Evolutionary conservation across 73 alveolate genomes (phyloP), one percentile per base, ranked within the genome.

Genomic region (Paramecium sexaurelia): DNA sequence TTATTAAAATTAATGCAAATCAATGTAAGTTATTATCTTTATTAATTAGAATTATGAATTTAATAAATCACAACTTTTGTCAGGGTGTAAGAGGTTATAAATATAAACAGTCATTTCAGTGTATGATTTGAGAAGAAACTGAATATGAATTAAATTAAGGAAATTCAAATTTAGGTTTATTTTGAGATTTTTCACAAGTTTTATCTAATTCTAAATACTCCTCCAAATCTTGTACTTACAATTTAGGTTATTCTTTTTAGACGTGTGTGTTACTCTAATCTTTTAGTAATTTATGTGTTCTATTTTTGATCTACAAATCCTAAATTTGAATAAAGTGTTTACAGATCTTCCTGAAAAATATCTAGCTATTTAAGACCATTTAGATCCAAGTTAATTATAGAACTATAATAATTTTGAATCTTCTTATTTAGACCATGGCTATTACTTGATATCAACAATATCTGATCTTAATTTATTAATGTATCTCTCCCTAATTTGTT

Each of bases 401-500:
- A 61, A 61, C 26, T 61, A 6, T 11, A 61, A 29, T 29, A 61
- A 13, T 61, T 61, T 61, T 61, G 20, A 15, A 61, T 61, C 83
- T n/a, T 61, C 83, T 24, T 24, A 61, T 10, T 61, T 2, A 61
- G 83, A 29, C 83, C 83, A 61, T 61, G 83, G 83, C 26, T 61
- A 29, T 61, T 61, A 6, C 26, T 61, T 32, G 26, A 61, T 27
- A 51, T 51, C 67, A 17, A 51, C 13, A 51, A 51, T 51, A 61
- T 61, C 83, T 26, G 47, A 61, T 15, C 83, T 26, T 27, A 98
- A 87, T 85, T 97, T 98, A 83, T 98, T 98, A 84, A 97, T 98
- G 97, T 99, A 98, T 71, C 99, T 96, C 93, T 98, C 99, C 83
- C 99, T 84, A 85, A 99, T 96, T 91, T 96, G 95, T 85, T 97